Conservation (phyloP, 345 rosid species). For the Populus euphratica region DNA sequence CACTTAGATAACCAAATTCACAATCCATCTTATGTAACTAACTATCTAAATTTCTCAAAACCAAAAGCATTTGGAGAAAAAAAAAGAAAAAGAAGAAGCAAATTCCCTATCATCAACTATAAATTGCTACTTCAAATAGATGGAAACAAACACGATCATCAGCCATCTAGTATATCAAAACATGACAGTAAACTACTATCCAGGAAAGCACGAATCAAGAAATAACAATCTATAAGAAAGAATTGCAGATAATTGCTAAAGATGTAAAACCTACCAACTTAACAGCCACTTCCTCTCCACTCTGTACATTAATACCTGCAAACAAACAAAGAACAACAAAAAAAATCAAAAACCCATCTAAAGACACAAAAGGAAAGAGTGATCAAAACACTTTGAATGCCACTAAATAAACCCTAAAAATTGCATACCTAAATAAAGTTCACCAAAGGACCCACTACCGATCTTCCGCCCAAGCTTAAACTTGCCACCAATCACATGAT, state of each 20-base stretch:
- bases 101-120: not conserved
- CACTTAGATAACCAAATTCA: not conserved
- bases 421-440: constrained; percentile 66
- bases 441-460: constrained; percentile 95
- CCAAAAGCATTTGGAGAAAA: not conserved
- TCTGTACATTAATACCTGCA: constrained; percentile 62
- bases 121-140: not conserved
- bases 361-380: not conserved
- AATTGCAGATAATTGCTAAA: not conserved
- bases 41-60: not conserved
- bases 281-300: constrained; percentile 81
- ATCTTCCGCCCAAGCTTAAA: constrained; percentile 91
- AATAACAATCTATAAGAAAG: not conserved
- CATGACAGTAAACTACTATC: not conserved
- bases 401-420: not conserved
- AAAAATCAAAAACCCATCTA: constrained; percentile 6
- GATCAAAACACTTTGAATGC: not conserved
- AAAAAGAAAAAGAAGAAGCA: not conserved
- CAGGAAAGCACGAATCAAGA: not conserved
- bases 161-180: not conserved
- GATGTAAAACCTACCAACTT: constrained; percentile 49
- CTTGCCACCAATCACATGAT: constrained; percentile 68
- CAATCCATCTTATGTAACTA: not conserved
- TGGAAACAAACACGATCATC: not conserved
- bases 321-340: constrained; percentile 6